Base-by-base conservation (phyloP, 2,329 filamentous ascomycete species). In the Fusarium torulosum region DNA sequence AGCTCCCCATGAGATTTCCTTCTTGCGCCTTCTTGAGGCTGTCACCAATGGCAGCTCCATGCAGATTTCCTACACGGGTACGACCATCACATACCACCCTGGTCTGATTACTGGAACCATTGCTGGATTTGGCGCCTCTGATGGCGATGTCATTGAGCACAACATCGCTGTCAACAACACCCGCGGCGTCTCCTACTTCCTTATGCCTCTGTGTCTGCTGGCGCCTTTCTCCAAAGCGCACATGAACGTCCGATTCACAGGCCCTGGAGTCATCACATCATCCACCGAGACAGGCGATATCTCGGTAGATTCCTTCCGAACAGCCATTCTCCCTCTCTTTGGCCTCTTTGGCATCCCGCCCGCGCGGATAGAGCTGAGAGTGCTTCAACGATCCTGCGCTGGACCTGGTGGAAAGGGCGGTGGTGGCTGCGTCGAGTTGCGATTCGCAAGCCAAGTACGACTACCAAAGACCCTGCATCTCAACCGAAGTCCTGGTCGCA, bases 51-150 rank as follows among this genome's bases (percentile, higher is more conserved):
- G 96, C 80, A 92, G 92, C 59, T 90, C 91, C 56, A 93, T 98
- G 81, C 94, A 97, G 75, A 97, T 99, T 72, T 97, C 94, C 13
- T 96, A 97, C 81, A 97, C 94, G 2, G 96, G 96, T 76, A 98
- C 96, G 1, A 94, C 93, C 2, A 87, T 99, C 56, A 90, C 94
- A 37, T 99, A 96, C 81, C 91, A 92, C 69, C 96, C 96, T 0
- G 96, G 96, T 35, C 84, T 99, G 40, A 96, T 99, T 74, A 96
- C 93, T 0, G 96, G 96, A 64, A 91, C 90, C 45, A 88, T 91
- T 23, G 85, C 91, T 20, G 93, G 93, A 19, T 86, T 90, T 49
- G 93, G 93, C 72, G 90, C 92, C 37, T 83, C 81, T 17, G 80
- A 86, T 45, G 86, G 89, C 73, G 92, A 95, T 72, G 87, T 97